Conservation (phyloP, 768 basidiomycete genomes). For the Suillus variegatus region DNA sequence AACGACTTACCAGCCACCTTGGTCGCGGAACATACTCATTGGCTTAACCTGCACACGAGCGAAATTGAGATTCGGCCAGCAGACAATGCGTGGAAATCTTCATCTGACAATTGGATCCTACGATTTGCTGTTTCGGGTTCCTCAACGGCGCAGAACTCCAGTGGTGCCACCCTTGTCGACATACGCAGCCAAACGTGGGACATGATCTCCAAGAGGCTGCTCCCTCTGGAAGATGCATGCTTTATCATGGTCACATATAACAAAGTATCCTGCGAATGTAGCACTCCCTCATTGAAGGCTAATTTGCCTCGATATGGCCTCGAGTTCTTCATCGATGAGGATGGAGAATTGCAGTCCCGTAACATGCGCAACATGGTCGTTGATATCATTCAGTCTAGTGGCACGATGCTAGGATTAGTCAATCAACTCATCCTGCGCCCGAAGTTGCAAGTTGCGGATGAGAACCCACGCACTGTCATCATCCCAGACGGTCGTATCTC, state of each 20-base stretch:
- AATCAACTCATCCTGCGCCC: constrained; percentile 43
- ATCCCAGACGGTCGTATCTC: constrained; percentile 39
- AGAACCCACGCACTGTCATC: constrained; percentile 30
- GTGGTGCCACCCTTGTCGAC: constrained; percentile 22
- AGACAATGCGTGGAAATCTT: constrained; percentile 25
- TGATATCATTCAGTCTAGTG: constrained; percentile 41
- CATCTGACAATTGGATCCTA: constrained; percentile 29
- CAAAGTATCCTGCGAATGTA: background rate
- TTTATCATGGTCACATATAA: constrained; percentile 24
- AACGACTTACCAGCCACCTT: constrained; percentile 28
- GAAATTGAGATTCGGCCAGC: constrained; percentile 31
- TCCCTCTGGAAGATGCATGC: constrained; percentile 22
- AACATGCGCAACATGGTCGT: constrained; percentile 45
- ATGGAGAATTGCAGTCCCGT: constrained; percentile 37
- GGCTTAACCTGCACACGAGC: constrained; percentile 27
- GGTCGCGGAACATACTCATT: constrained; percentile 27
- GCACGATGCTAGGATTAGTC: constrained; percentile 45
- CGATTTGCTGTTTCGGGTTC: constrained; percentile 12
- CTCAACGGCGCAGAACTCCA: constrained; percentile 10
- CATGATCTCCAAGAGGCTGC: constrained; percentile 27
- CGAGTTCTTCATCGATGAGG: constrained; percentile 38
- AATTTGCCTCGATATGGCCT: constrained; percentile 43
- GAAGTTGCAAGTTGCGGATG: constrained; percentile 8
- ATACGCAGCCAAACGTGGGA: constrained; percentile 27
- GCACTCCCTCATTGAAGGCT: constrained; percentile 23